These are phyloP conservation scores for Solanum hybrid DNA, from an alignment of 305 asterid species.

Conservation along the genomic window DNA sequence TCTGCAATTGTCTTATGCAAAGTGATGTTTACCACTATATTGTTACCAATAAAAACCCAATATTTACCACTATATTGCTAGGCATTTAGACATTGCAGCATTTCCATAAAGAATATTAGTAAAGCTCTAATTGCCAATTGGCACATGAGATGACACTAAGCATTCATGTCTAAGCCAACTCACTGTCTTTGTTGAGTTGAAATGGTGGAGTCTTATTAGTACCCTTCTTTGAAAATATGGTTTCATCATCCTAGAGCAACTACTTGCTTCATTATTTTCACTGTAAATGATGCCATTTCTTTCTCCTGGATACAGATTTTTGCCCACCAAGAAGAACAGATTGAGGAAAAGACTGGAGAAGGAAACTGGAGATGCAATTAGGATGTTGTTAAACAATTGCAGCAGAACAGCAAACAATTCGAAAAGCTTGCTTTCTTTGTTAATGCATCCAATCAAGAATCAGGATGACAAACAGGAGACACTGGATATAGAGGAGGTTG, in stretches of 20 bases:
- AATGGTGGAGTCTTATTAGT: background rate
- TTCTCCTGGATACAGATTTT: slow-evolving; percentile 16
- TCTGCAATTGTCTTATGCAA: background rate
- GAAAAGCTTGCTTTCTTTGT: slow-evolving; percentile 16
- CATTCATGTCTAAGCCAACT: slow-evolving; percentile 1
- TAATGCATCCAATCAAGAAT: slow-evolving; percentile 22
- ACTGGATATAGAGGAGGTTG: slow-evolving; percentile 19
- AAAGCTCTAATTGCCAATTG: background rate
- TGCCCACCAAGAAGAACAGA: slow-evolving; percentile 34
- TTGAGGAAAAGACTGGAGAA: slow-evolving; percentile 28
- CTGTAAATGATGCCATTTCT: background rate
- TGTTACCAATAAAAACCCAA: background rate
- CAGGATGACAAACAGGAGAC: slow-evolving; percentile 20
- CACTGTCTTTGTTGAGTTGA: background rate
- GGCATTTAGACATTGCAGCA: background rate
- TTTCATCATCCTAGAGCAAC: background rate
- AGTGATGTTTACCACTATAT: background rate
- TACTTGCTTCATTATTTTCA: background rate
- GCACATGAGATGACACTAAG: background rate
- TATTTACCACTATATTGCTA: background rate
- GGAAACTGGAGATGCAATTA: slow-evolving; percentile 30
- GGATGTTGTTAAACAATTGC: slow-evolving; percentile 17
- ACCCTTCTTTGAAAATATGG: background rate
- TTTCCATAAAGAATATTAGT: background rate
- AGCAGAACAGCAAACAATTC: slow-evolving; percentile 11